phyloP scores from a whole-genome alignment of 2,329 filamentous ascomycete species.

The Colletotrichum costaricense region DNA sequence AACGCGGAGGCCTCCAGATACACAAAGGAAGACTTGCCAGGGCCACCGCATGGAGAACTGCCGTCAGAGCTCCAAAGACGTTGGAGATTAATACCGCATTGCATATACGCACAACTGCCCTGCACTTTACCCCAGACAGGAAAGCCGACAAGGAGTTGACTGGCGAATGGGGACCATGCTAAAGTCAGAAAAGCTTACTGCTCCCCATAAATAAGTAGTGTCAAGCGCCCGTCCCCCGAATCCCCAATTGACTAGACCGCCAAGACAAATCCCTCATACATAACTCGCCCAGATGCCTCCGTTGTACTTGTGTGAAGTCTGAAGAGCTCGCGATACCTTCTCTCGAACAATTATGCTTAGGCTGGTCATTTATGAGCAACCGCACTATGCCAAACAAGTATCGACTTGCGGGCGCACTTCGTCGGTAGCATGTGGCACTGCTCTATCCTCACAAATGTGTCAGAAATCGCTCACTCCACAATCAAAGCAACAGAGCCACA shows the following conservation, averaged over 20 bases:
- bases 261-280: constrained; percentile 4
- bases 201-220: not conserved
- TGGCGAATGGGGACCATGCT: not conserved
- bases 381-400: not conserved
- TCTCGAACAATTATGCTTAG: not conserved
- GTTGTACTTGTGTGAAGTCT: not conserved
- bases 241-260: not conserved
- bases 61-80: not conserved
- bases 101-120: constrained; percentile 10
- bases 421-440: no score
- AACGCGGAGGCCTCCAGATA: no score
- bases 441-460: no score
- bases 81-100: constrained; percentile 23
- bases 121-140: constrained; percentile 11
- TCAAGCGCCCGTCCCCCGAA: not conserved
- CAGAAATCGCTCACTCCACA: no score
- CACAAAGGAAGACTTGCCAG: no score
- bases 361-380: not conserved
- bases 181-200: not conserved
- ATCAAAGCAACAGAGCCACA: no score
- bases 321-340: not conserved
- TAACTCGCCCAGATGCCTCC: not conserved
- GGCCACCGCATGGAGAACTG: not conserved
- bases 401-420: not conserved
- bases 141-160: not conserved